Evolutionary conservation across 371 early-diverging fungal species (phyloP).

Genomic region (Mucor plumbeus): DNA sequence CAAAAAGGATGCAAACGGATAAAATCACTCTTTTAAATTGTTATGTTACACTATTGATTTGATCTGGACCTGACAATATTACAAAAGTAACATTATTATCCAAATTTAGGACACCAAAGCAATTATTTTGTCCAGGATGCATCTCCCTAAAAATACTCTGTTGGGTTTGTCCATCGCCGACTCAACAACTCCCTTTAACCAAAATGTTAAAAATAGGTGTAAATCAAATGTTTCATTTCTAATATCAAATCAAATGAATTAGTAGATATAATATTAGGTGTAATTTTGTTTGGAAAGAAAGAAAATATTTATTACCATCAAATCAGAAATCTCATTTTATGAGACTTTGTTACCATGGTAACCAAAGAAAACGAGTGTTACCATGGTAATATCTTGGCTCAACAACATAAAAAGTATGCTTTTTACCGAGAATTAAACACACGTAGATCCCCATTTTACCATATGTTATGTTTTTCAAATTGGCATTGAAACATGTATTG

Average conservation of each 20-base stretch:
- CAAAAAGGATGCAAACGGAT: background rate
- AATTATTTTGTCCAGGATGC: background rate
- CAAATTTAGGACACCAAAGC: background rate
- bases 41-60: constrained; percentile 3
- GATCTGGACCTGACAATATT: constrained; percentile 8
- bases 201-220: background rate
- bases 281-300: background rate
- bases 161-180: background rate
- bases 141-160: constrained; percentile 3
- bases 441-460: constrained; percentile 2
- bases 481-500: constrained; percentile 1
- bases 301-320: background rate
- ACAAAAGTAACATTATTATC: constrained; percentile 10
- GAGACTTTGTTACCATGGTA: background rate
- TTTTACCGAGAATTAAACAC: constrained; percentile 1
- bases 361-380: background rate
- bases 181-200: background rate
- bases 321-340: background rate
- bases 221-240: background rate
- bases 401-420: background rate
- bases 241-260: background rate
- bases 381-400: background rate
- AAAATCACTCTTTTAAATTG: background rate
- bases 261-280: background rate
- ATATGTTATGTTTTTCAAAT: background rate